A percentile compares a stretch with the other conserved stretches of the same genome.
phyloP scores from a whole-genome alignment of 768 basidiomycete genomes.

The Naganishia vaughanmartiniae region DNA sequence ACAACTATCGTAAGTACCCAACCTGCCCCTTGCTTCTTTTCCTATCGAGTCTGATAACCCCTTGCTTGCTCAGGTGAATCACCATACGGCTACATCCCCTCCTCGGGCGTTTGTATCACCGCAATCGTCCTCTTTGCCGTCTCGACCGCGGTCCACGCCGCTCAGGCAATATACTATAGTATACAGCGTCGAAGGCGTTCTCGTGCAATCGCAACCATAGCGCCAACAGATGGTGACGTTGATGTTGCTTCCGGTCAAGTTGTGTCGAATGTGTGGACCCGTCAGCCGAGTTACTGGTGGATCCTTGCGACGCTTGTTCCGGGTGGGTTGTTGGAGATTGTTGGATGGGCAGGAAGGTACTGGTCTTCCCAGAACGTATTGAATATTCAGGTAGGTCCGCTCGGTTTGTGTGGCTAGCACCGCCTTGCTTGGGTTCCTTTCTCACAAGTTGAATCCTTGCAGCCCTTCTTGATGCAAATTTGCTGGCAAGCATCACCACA shows the following conservation, averaged over 20 bases:
- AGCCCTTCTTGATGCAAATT: constrained; percentile 48
- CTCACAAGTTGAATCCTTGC: constrained; percentile 18
- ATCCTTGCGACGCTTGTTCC: constrained; percentile 45
- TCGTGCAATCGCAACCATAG: constrained; percentile 30
- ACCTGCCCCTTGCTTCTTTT: not conserved
- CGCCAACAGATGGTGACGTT: too few relatives aligned
- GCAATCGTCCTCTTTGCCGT: constrained; percentile 47
- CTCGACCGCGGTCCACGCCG: constrained; percentile 38
- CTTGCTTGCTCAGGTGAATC: constrained; percentile 1
- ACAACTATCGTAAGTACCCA: not conserved
- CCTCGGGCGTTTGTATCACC: constrained; percentile 38
- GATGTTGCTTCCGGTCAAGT: constrained; percentile 33
- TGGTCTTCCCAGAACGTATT: constrained; percentile 43
- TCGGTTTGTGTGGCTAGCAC: not conserved
- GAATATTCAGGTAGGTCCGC: constrained; percentile 14
- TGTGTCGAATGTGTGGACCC: constrained; percentile 33
- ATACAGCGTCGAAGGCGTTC: constrained; percentile 39
- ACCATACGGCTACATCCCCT: constrained; percentile 44
- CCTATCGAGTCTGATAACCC: not conserved
- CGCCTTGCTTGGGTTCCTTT: not conserved
- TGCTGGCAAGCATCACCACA: constrained; percentile 35
- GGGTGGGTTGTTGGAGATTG: constrained; percentile 41
- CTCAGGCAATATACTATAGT: constrained; percentile 39
- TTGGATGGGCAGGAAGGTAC: constrained; percentile 46
- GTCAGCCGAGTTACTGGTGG: constrained; percentile 47